Percentiles rank a stretch among this genome's conserved stretches.
These are phyloP conservation scores for Fusarium hostae DNA, from an alignment of 2,329 filamentous ascomycete species.

Conservation along the genomic window DNA sequence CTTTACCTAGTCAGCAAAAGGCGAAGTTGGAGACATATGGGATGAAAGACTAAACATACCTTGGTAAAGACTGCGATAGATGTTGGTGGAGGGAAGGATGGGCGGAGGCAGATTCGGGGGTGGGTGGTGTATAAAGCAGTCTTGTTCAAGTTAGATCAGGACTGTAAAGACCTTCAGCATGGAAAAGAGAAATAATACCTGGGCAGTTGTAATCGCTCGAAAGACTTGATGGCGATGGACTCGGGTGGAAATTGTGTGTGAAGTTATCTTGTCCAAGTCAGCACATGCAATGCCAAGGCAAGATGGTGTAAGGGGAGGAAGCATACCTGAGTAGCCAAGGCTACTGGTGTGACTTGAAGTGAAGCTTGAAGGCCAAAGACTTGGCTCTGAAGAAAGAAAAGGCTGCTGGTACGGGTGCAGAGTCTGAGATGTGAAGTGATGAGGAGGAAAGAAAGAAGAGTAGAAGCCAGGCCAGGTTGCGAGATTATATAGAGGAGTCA, in stretches of 20 bases:
- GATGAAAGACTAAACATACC: neutral
- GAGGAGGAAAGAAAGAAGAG: neutral
- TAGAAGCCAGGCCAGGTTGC: neutral
- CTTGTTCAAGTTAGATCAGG: neutral
- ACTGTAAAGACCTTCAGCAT: neutral
- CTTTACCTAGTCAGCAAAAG: neutral
- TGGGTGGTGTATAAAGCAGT: neutral
- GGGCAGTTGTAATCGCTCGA: neutral
- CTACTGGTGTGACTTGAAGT: neutral
- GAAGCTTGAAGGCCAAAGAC: neutral
- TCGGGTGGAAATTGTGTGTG: neutral
- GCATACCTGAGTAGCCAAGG: neutral
- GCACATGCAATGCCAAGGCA: neutral
- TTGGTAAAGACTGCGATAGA: neutral
- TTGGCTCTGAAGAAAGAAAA: neutral
- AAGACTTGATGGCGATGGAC: neutral
- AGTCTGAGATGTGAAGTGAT: neutral
- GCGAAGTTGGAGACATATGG: neutral
- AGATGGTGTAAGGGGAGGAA: neutral
- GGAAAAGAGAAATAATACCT: neutral
- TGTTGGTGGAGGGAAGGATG: neutral
- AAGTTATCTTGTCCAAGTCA: neutral
- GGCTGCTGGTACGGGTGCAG: neutral
- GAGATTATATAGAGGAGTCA: slow-evolving; percentile 5
- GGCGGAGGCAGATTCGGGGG: neutral